Conservation (phyloP, 441 rosid genomes). For the Geranium incanum region DNA sequence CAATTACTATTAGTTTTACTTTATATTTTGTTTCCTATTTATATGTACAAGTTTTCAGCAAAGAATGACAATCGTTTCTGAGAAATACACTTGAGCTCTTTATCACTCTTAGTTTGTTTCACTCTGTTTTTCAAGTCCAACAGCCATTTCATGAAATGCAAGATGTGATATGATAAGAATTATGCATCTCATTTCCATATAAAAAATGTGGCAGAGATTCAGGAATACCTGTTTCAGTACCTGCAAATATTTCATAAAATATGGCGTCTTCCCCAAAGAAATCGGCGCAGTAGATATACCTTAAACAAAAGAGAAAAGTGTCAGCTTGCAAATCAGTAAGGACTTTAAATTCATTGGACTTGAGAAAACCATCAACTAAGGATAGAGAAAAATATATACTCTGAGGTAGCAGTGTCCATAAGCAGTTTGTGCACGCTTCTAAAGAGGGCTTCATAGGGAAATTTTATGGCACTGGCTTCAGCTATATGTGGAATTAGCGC, state of each 20-base stretch:
- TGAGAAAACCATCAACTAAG: slow-evolving; percentile 21
- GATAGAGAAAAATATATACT: slow-evolving; percentile 44
- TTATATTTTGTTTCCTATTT: too few relatives aligned
- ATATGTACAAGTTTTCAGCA: too few relatives aligned
- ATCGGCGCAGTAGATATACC: slow-evolving; percentile 92
- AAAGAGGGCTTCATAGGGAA: slow-evolving; percentile 96
- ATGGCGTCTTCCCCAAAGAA: slow-evolving; percentile 95
- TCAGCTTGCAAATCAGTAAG: slow-evolving; percentile 11
- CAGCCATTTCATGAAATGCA: not conserved
- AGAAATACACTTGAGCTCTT: too few relatives aligned
- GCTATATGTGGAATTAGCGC: slow-evolving; percentile 98
- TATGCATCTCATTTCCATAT: not conserved
- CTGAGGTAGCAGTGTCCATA: slow-evolving; percentile 99
- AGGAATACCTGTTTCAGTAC: slow-evolving; percentile 28
- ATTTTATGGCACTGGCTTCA: slow-evolving; percentile 89
- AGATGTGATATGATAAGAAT: not conserved
- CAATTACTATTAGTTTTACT: too few relatives aligned
- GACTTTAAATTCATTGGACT: not conserved
- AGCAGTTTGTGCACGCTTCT: slow-evolving; percentile 94
- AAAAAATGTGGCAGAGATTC: not conserved
- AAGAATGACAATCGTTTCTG: too few relatives aligned
- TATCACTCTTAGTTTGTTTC: too few relatives aligned
- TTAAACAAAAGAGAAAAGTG: slow-evolving; percentile 25
- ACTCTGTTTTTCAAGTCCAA: too few relatives aligned
- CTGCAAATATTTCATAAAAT: slow-evolving; percentile 81